These are phyloP conservation scores for Ziziphus jujuba DNA, from an alignment of 306 rosid genomes.

Conservation along the genomic window DNA sequence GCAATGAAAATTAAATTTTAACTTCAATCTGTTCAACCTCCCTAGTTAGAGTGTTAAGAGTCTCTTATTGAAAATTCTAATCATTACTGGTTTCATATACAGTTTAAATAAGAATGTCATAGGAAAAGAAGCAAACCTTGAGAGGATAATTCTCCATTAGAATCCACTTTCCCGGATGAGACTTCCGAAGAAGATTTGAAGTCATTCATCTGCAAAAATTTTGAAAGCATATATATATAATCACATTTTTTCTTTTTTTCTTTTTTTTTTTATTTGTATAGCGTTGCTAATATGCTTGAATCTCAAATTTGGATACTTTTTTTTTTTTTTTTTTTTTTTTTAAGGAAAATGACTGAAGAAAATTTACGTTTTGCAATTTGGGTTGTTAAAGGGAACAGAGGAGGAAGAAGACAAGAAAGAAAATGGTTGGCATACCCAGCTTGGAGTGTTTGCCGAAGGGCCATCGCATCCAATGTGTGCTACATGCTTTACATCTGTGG, in stretches of 20 bases:
- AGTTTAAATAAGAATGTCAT: too few species aligned
- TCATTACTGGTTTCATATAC: background rate
- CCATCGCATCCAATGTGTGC: conserved; percentile 58
- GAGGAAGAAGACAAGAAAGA: background rate
- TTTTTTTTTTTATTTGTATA: too few species aligned
- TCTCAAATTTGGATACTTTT: background rate
- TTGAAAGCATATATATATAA: background rate
- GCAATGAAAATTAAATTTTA: background rate
- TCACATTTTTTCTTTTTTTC: too few species aligned
- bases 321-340: too few species aligned
- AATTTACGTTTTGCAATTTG: too few species aligned
- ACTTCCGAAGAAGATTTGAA: conserved; percentile 45
- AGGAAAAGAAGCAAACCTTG: conserved; percentile 47
- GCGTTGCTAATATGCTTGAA: background rate
- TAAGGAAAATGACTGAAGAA: background rate
- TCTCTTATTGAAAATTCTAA: background rate
- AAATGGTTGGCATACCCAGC: conserved; percentile 34
- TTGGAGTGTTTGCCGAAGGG: conserved; percentile 40
- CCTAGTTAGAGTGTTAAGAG: background rate
- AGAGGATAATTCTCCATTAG: conserved; percentile 29
- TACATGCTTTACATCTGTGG: conserved; percentile 81
- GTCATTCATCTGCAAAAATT: conserved; percentile 63
- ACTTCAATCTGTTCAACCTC: background rate
- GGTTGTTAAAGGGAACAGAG: background rate
- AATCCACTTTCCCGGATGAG: conserved; percentile 18